Evolutionary conservation across 225 moss, liverwort and hornwort species (phyloP).

Genomic region (Polytrichum commune): DNA sequence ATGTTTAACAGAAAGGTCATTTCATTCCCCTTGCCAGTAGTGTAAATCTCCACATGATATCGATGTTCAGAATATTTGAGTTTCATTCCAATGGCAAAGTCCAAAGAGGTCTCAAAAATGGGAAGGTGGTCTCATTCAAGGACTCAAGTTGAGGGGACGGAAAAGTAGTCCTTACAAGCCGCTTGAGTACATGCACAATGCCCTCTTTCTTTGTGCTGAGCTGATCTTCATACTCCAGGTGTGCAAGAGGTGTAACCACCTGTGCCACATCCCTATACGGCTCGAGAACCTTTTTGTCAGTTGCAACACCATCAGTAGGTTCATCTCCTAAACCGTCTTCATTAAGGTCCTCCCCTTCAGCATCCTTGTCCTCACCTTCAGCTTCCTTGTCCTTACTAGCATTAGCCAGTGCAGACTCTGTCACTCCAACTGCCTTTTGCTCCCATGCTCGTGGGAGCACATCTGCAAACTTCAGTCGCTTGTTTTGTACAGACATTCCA

Average conservation of each 20-base stretch:
- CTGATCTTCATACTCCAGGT: conserved; percentile 79
- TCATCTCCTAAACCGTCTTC: conserved; percentile 56
- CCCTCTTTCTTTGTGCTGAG: conserved; percentile 73
- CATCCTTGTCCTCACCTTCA: conserved; percentile 20
- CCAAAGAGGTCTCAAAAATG: too few relatives aligned
- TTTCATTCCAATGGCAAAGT: too few relatives aligned
- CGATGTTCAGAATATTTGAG: background rate
- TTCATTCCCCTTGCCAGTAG: too few relatives aligned
- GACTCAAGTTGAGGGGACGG: background rate
- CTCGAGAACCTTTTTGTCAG: conserved; percentile 33
- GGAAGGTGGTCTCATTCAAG: too few relatives aligned
- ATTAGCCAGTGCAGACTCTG: conserved; percentile 35
- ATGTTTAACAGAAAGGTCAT: too few relatives aligned
- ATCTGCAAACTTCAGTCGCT: conserved; percentile 80
- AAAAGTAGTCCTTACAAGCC: conserved; percentile 56
- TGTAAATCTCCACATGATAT: too few relatives aligned
- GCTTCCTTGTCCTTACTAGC: conserved; percentile 25
- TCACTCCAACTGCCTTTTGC: conserved; percentile 53
- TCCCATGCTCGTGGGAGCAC: conserved; percentile 89
- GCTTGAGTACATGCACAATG: conserved; percentile 81
- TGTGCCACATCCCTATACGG: conserved; percentile 80
- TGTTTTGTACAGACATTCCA: conserved; percentile 61
- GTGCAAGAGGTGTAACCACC: conserved; percentile 89
- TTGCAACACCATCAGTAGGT: conserved; percentile 19
- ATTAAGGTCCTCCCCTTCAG: conserved; percentile 26